Percentiles rank a stretch among this genome's conserved stretches.
Conservation (phyloP, 768 basidiomycete genomes). For the Psilocybe sp. region DNA sequence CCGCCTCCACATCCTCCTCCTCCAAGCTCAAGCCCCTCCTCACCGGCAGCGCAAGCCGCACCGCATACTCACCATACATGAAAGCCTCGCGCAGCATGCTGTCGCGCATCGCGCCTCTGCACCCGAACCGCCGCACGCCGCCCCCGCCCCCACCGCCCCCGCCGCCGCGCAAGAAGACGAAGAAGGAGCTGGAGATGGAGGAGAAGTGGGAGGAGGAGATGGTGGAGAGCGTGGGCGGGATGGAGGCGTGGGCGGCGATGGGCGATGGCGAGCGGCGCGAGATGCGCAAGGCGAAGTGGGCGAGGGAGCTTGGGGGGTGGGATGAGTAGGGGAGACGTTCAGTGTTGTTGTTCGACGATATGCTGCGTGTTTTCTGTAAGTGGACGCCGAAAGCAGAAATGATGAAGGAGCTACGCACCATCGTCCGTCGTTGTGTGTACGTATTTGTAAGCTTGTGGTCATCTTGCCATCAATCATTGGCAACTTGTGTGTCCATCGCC, state of each 20-base stretch:
- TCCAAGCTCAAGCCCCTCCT: constrained; percentile 14
- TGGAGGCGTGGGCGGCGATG: constrained; percentile 51
- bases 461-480: too few relatives aligned
- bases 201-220: constrained; percentile 82
- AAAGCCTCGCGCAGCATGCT: constrained; percentile 64
- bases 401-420: too few relatives aligned
- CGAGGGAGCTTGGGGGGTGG: constrained; percentile 59
- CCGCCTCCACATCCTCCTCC: constrained; percentile 10
- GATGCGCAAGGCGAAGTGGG: constrained; percentile 58
- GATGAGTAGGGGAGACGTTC: too few relatives aligned
- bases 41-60: constrained; percentile 15
- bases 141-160: constrained; percentile 71
- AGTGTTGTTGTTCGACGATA: not conserved
- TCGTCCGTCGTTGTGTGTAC: too few relatives aligned
- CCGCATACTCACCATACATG: constrained; percentile 59
- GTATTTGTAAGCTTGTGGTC: too few relatives aligned
- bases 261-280: constrained; percentile 48
- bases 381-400: too few relatives aligned
- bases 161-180: constrained; percentile 73
- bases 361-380: not conserved
- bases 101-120: constrained; percentile 71
- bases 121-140: constrained; percentile 69
- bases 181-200: constrained; percentile 73
- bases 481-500: too few relatives aligned
- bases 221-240: constrained; percentile 68